Percentiles rank a stretch among this genome's conserved stretches.
phyloP scores from a whole-genome alignment of 306 rosid genomes.

The Dalbergia oliveri region DNA sequence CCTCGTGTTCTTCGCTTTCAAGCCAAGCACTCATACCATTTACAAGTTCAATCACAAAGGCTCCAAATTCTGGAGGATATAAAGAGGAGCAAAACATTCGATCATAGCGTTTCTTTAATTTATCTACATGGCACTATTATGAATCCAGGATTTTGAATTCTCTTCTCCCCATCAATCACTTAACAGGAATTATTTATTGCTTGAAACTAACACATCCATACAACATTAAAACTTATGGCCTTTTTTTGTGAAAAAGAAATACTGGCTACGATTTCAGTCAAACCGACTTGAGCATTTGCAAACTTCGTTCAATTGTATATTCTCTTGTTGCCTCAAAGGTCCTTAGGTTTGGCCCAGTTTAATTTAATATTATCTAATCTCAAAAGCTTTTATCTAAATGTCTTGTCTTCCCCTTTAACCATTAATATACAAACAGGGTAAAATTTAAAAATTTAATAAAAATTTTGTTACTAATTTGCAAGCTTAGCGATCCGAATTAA shows the following conservation, averaged over 20 bases:
- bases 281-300: background rate
- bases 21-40: too few species aligned
- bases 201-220: background rate
- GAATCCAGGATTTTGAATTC: background rate
- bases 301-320: background rate
- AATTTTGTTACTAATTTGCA: background rate
- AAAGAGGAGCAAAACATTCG: too few species aligned
- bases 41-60: too few species aligned
- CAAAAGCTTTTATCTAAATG: background rate
- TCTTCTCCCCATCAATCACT: background rate
- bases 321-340: background rate
- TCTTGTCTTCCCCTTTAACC: constrained; percentile 6
- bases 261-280: background rate
- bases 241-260: background rate
- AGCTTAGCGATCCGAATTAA: background rate
- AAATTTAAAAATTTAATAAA: background rate
- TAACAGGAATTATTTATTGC: background rate
- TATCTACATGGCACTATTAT: background rate
- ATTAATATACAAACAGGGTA: background rate
- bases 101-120: background rate
- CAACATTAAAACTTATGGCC: background rate
- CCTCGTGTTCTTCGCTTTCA: too few species aligned
- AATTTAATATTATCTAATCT: background rate
- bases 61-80: too few species aligned
- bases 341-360: background rate